Percentiles rank a stretch among this genome's conserved stretches.
phyloP scores from a whole-genome alignment of 768 basidiomycete genomes.

The Tulasnella sp. region DNA sequence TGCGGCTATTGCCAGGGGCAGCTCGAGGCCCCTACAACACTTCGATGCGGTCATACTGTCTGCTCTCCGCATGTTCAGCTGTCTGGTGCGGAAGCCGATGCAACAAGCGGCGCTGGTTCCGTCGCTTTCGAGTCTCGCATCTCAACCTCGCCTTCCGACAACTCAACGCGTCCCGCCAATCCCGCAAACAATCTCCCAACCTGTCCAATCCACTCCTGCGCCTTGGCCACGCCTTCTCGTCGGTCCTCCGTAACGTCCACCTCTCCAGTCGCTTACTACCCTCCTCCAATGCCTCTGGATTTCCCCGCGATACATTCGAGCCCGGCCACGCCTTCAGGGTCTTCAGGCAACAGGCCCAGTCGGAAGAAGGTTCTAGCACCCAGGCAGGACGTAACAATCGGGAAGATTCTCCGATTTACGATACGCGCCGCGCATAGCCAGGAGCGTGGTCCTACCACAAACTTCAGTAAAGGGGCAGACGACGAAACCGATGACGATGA shows the following conservation, averaged over 20 bases:
- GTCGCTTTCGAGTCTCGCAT: constrained; percentile 17
- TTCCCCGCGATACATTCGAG: neutral
- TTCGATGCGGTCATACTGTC: constrained; percentile 75
- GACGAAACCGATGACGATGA: constrained; percentile 27
- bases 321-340: neutral
- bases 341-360: constrained; percentile 14
- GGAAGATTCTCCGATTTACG: constrained; percentile 40
- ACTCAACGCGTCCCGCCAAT: constrained; percentile 32
- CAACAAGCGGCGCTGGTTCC: constrained; percentile 26
- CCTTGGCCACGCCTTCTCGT: constrained; percentile 20
- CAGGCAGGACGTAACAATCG: constrained; percentile 43
- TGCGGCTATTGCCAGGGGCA: constrained; percentile 44
- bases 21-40: constrained; percentile 39
- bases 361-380: constrained; percentile 11
- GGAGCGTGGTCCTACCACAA: constrained; percentile 17
- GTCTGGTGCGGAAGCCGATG: constrained; percentile 6
- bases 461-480: constrained; percentile 24
- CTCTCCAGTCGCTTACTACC: constrained; percentile 10
- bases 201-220: constrained; percentile 25
- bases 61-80: constrained; percentile 45
- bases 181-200: constrained; percentile 29
- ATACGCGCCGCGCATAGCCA: constrained; percentile 20
- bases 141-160: constrained; percentile 24
- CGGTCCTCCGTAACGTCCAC: constrained; percentile 20
- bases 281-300: constrained; percentile 1